Percentiles rank a stretch among this genome's conserved stretches.
phyloP scores from a whole-genome alignment of 2,329 filamentous ascomycete species.

The Calonectria hawksworthii region DNA sequence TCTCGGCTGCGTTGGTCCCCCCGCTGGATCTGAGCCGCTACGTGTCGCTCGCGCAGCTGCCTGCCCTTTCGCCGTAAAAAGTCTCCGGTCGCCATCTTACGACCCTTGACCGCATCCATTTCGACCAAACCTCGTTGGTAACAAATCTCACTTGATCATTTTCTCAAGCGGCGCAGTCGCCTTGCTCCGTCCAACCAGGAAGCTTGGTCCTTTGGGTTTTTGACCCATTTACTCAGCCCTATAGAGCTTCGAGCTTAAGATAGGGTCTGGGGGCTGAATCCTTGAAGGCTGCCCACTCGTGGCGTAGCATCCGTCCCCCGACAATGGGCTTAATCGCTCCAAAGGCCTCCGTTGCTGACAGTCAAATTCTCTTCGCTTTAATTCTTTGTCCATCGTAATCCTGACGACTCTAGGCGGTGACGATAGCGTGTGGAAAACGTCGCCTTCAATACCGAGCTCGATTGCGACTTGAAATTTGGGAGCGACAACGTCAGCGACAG shows the following conservation, averaged over 20 bases:
- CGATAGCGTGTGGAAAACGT: background rate
- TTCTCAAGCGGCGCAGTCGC: constrained; percentile 30
- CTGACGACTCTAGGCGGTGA: background rate
- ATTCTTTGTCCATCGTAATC: constrained; percentile 27
- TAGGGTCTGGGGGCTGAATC: constrained; percentile 23
- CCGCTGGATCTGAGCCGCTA: constrained; percentile 22
- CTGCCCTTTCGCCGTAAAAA: constrained; percentile 21
- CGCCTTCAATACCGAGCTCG: background rate
- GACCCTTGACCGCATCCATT: constrained; percentile 20
- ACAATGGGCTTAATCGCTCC: constrained; percentile 33
- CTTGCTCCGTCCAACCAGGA: constrained; percentile 33
- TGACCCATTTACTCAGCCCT: constrained; percentile 45
- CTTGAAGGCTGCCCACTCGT: constrained; percentile 41
- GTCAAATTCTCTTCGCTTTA: constrained; percentile 26
- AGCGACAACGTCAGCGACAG: background rate
- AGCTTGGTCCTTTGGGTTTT: constrained; percentile 30
- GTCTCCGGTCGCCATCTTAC: constrained; percentile 26
- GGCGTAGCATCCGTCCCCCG: constrained; percentile 44
- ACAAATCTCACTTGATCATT: constrained; percentile 22
- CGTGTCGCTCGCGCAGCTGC: constrained; percentile 24
- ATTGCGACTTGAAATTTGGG: background rate
- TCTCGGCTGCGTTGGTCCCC: constrained; percentile 24
- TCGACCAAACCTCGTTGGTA: constrained; percentile 21
- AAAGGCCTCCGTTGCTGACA: constrained; percentile 47
- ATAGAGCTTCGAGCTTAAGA: constrained; percentile 31